phyloP scores from a whole-genome alignment of 495 filamentous ascomycete genomes.

The Cladorrhinum samala region DNA sequence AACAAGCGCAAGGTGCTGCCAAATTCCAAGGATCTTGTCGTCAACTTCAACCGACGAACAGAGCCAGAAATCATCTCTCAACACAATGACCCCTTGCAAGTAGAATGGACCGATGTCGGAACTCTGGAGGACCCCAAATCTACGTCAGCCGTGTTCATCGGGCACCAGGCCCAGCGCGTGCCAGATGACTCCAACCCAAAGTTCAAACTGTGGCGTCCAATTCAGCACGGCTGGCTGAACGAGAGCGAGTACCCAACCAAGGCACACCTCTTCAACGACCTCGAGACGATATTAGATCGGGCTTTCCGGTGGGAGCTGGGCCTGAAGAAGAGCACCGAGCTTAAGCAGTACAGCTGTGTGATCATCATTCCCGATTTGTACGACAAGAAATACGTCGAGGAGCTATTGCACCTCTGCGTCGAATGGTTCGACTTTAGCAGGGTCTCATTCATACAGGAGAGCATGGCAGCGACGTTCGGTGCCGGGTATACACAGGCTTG shows the following conservation, averaged over 20 bases:
- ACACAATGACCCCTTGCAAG: conserved; percentile 85
- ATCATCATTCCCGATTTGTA: conserved; percentile 95
- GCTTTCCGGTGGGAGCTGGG: conserved; percentile 78
- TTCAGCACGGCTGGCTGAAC: conserved; percentile 80
- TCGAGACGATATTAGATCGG: conserved; percentile 78
- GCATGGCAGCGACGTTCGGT: conserved; percentile 89
- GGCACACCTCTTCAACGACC: conserved; percentile 72
- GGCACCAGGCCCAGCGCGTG: conserved; percentile 74
- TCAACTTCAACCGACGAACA: conserved; percentile 82
- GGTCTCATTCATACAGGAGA: conserved; percentile 92
- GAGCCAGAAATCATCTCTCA: conserved; percentile 79
- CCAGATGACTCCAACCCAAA: conserved; percentile 83
- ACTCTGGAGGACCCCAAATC: conserved; percentile 42
- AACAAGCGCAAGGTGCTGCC: conserved; percentile 91
- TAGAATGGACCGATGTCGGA: conserved; percentile 92
- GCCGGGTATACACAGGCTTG: conserved; percentile 88
- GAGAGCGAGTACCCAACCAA: conserved; percentile 79
- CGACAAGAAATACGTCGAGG: conserved; percentile 85
- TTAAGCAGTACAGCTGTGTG: conserved; percentile 85
- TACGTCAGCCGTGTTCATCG: conserved; percentile 68
- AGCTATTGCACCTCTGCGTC: conserved; percentile 74
- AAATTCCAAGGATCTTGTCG: conserved; percentile 88
- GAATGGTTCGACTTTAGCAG: conserved; percentile 81
- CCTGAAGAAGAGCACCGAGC: conserved; percentile 69
- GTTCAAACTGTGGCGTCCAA: conserved; percentile 88